Percentiles rank a stretch among this genome's conserved stretches.
phyloP scores from a whole-genome alignment of 257 asterid genomes.

The Penstemon davidsonii region DNA sequence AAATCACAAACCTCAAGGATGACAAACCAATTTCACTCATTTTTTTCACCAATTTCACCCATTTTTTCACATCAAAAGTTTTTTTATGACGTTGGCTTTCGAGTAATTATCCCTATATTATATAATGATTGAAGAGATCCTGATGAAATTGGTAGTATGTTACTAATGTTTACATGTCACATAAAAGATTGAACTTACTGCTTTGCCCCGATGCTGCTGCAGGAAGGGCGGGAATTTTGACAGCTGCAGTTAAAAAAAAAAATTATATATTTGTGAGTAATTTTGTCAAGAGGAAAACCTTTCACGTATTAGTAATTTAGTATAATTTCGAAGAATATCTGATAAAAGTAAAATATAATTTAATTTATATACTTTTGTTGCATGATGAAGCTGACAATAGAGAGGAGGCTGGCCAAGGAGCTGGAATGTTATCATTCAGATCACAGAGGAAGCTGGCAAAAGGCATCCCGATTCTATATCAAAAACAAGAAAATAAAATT shows the following conservation, averaged over 20 bases:
- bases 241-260: constrained; percentile 51
- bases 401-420: constrained; percentile 87
- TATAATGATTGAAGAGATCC: neutral
- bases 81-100: too few relatives aligned
- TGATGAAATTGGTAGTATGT: neutral
- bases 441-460: constrained; percentile 91
- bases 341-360: neutral
- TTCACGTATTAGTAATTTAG: neutral
- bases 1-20: too few relatives aligned
- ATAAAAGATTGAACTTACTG: constrained; percentile 47
- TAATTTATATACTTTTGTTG: constrained; percentile 65
- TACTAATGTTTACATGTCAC: neutral
- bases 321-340: neutral
- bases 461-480: constrained; percentile 84
- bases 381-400: constrained; percentile 74
- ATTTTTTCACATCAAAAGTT: too few relatives aligned
- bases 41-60: too few relatives aligned
- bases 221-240: constrained; percentile 94
- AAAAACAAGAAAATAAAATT: constrained; percentile 24
- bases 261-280: constrained; percentile 13
- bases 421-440: constrained; percentile 93
- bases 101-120: too few relatives aligned
- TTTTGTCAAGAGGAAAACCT: neutral
- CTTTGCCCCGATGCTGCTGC: constrained; percentile 93
- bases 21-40: too few relatives aligned